Conservation (phyloP, 139 green algal species). For the Chlorella sorokiniana region DNA sequence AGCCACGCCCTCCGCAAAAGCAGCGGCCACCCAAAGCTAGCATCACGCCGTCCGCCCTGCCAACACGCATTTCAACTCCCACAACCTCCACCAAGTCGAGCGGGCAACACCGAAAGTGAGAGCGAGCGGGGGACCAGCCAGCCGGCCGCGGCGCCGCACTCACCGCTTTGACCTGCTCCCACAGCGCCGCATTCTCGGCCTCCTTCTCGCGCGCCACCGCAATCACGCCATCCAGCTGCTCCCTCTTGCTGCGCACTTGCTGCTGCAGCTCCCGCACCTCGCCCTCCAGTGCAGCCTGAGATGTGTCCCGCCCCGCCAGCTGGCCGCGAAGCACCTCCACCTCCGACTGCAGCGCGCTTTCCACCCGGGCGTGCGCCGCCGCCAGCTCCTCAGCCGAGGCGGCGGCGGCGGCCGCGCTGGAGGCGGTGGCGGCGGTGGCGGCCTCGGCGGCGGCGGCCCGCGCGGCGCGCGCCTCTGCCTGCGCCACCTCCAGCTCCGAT, state of each 20-base stretch:
- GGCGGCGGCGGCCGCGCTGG: constrained; percentile 11
- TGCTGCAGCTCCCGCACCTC: constrained; percentile 33
- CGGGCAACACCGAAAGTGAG: neutral
- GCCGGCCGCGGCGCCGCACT: neutral
- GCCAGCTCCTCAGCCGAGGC: constrained; percentile 22
- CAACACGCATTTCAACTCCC: neutral
- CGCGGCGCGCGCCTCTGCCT: constrained; percentile 27
- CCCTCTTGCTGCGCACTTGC: constrained; percentile 4
- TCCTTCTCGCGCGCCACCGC: constrained; percentile 36
- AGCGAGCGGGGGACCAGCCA: neutral
- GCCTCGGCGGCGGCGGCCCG: constrained; percentile 15
- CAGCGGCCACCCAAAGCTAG: neutral
- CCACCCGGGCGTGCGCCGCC: constrained; percentile 21
- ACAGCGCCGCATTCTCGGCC: constrained; percentile 44
- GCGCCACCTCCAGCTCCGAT: constrained; percentile 38
- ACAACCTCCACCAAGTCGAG: no score
- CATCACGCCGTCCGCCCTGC: neutral
- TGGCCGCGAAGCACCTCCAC: constrained; percentile 37
- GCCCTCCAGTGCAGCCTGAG: constrained; percentile 19
- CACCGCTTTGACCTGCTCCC: constrained; percentile 40
- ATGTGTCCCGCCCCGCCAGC: constrained; percentile 35
- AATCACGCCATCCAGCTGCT: constrained; percentile 34
- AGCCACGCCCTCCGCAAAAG: neutral
- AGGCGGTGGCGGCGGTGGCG: constrained; percentile 8
- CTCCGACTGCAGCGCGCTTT: constrained; percentile 17